These are phyloP conservation scores for Cucurbita pepo DNA, from an alignment of 306 rosid species.

Conservation along the genomic window DNA sequence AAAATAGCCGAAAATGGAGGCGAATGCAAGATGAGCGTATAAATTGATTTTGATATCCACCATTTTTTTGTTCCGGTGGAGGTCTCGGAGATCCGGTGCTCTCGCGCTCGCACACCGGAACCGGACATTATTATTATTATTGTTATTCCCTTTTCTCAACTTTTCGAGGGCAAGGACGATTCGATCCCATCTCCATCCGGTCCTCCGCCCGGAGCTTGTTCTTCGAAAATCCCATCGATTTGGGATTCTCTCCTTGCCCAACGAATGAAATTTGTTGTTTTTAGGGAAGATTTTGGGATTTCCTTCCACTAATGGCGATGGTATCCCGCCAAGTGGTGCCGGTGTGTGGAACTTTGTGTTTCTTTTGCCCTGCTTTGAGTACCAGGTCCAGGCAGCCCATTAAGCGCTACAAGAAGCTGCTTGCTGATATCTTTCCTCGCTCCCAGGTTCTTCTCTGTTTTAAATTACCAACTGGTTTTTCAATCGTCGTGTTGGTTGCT, in stretches of 20 bases:
- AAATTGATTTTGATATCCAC: not conserved
- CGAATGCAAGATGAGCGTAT: not conserved
- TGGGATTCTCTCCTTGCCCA: not conserved
- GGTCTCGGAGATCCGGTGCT: constrained; percentile 36
- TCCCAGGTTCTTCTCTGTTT: constrained; percentile 23
- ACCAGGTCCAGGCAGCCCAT: constrained; percentile 75
- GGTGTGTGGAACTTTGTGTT: constrained; percentile 62
- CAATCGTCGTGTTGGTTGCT: not conserved
- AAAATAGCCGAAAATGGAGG: constrained; percentile 7
- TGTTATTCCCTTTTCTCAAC: not conserved
- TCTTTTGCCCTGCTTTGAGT: constrained; percentile 60
- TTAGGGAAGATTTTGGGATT: not conserved
- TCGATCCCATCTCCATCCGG: not conserved
- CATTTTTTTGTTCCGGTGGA: constrained; percentile 17
- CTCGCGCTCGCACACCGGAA: constrained; percentile 8
- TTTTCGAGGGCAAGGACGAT: not conserved
- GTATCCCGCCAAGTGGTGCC: constrained; percentile 66
- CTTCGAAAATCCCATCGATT: not conserved
- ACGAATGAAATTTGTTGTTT: not conserved
- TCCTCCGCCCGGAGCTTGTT: not conserved
- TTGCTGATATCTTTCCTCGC: constrained; percentile 66
- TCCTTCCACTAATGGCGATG: constrained; percentile 27
- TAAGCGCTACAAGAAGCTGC: constrained; percentile 64
- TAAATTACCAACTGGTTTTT: not conserved
- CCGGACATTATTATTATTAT: not conserved